Base-by-base conservation (phyloP, 2,329 filamentous ascomycete species). In the Aureobasidium uvarum region DNA sequence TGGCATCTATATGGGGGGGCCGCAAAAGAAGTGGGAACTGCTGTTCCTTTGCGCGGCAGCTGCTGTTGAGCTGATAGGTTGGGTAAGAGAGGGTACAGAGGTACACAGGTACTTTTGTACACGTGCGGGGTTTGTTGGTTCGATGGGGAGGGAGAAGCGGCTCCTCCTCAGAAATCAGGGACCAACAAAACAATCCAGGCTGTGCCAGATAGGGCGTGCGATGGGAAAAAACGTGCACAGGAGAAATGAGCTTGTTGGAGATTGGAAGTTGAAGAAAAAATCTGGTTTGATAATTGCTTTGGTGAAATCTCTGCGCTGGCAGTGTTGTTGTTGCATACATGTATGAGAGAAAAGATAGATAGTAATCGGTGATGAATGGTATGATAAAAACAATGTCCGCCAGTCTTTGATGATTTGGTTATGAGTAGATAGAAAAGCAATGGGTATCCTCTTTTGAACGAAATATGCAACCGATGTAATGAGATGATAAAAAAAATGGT, bases 371-470 rank as follows among this genome's bases (percentile, higher is more conserved):
- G 18, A 54, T 38, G 31, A 36, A 25, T 5, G 16, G 33, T 33
- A 13, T 28, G 33, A 36, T 25, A 5, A 41, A 41, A 41, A 58
- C 20, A 58, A 41, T 45, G 23, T 58, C 54, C 38, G 20, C 39
- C 54, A 31, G n/a, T 8, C 25, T 60, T 31, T 20, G 28, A 48
- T 55, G 33, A 38, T 48, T 54, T 51, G 51, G 46, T 50, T 38
- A 28, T 25, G 8, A 39, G 31, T 16, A 62, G 11, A 18, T 7
- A 25, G 36, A 33, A 64, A 41, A 64, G 39, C 60, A 64, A 55
- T 45, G 60, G 60, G 60, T 64, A 64, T 64, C 60, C 60, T 64
- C 60, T 64, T n/a, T 7, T 36, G 28, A 50, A 52, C 31, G 41
- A 36, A 52, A 62, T 46, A 64, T 64, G 60, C 60, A 45, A 55